Conservation (phyloP, 1,284 basidiomycete genomes). For the Cryptococcus amylolentus region DNA sequence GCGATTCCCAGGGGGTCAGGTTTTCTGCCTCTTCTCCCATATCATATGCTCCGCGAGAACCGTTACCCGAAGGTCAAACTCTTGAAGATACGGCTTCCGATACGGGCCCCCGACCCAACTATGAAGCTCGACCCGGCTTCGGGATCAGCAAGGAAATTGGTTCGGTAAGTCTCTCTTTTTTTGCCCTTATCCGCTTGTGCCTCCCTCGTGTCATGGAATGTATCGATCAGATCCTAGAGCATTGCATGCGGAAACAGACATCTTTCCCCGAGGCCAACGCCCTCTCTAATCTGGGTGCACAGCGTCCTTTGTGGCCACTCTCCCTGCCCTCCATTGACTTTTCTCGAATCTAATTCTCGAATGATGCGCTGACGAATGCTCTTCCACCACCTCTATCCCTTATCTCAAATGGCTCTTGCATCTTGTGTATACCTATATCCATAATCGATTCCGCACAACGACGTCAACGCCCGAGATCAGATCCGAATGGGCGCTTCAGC, state of each 20-base stretch:
- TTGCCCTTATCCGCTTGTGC: neutral
- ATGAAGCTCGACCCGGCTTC: conserved; percentile 19
- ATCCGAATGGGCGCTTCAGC: conserved; percentile 45
- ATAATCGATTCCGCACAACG: neutral
- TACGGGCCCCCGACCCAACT: neutral
- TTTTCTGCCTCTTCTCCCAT: neutral
- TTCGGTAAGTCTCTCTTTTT: conserved; percentile 26
- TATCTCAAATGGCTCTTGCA: neutral
- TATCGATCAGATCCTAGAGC: neutral
- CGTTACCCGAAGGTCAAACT: neutral
- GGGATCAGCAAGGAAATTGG: conserved; percentile 27
- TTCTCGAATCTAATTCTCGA: too few relatives aligned
- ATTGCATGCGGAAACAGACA: neutral
- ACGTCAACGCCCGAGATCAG: conserved; percentile 15
- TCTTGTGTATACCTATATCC: conserved; percentile 1
- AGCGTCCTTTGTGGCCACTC: conserved; percentile 1
- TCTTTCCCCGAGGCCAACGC: neutral
- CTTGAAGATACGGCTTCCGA: neutral
- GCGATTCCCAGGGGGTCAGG: neutral
- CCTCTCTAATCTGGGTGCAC: neutral
- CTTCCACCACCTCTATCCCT: neutral
- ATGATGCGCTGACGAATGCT: neutral
- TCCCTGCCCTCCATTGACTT: neutral
- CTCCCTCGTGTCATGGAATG: neutral
- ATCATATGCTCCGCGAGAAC: neutral